Evolutionary conservation across 441 rosid genomes (phyloP).

Genomic region (Melastoma candidum): DNA sequence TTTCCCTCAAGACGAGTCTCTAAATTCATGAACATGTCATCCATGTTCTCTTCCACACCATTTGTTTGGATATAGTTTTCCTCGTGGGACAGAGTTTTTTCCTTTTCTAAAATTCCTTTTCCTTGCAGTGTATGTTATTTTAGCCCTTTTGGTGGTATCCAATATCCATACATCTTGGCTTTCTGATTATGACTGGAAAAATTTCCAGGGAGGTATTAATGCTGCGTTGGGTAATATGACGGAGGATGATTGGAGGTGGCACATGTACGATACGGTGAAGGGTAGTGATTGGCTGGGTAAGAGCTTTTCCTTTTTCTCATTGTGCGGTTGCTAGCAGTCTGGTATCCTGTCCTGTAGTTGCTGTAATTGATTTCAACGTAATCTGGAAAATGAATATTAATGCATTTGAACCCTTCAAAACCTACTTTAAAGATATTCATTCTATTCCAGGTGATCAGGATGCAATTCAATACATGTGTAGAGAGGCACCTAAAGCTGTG

Average conservation of each 20-base stretch:
- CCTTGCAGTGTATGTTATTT: no score
- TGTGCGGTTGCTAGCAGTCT: neutral
- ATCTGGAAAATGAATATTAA: no score
- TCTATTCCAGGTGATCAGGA: slow-evolving; percentile 77
- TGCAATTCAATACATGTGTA: slow-evolving; percentile 95
- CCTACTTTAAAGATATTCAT: neutral
- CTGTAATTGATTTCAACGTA: no score
- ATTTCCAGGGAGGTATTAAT: slow-evolving; percentile 82
- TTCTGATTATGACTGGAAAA: slow-evolving; percentile 7
- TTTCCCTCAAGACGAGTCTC: no score
- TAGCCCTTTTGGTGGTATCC: no score
- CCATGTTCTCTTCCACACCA: no score
- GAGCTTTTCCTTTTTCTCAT: slow-evolving; percentile 6
- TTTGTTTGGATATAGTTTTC: no score
- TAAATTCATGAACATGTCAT: no score
- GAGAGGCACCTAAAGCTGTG: slow-evolving; percentile 98
- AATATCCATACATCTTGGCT: neutral
- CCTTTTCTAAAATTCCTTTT: no score
- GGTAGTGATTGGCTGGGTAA: slow-evolving; percentile 98
- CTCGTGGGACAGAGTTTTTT: no score
- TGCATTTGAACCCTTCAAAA: no score
- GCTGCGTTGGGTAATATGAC: slow-evolving; percentile 96
- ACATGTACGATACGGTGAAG: slow-evolving; percentile 96
- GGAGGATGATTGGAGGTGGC: slow-evolving; percentile 99
- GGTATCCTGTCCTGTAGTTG: no score